A percentile compares a stretch with the other conserved stretches of the same genome.
Conservation (phyloP, 306 rosid genomes). For the Ceratonia siliqua region DNA sequence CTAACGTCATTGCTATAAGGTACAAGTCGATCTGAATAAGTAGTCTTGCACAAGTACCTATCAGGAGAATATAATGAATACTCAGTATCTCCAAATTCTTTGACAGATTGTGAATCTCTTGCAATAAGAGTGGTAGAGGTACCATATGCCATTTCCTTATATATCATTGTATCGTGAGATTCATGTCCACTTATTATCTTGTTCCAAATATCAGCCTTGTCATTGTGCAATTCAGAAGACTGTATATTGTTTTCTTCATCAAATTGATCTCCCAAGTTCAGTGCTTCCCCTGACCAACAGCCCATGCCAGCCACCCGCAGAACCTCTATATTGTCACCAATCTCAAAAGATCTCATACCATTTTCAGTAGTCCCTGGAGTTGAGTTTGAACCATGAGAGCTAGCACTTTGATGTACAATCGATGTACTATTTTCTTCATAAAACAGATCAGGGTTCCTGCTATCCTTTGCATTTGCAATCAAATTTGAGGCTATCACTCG, state of each 20-base stretch:
- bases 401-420: constrained; percentile 39
- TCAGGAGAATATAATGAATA: constrained; percentile 34
- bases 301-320: constrained; percentile 28
- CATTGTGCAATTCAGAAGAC: constrained; percentile 19
- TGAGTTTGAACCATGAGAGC: constrained; percentile 50
- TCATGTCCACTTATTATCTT: constrained; percentile 31
- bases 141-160: constrained; percentile 15
- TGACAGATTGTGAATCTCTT: constrained; percentile 23
- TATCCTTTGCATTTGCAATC: background rate
- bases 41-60: constrained; percentile 13
- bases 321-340: constrained; percentile 30
- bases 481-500: background rate
- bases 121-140: constrained; percentile 14
- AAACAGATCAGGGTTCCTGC: constrained; percentile 7
- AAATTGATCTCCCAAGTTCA: constrained; percentile 40
- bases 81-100: constrained; percentile 37
- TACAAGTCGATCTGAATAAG: background rate
- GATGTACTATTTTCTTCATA: constrained; percentile 26
- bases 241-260: constrained; percentile 26
- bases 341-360: constrained; percentile 21
- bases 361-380: constrained; percentile 39
- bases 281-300: constrained; percentile 34
- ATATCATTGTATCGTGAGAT: constrained; percentile 28
- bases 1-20: background rate
- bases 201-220: constrained; percentile 21